Percentiles rank a stretch among this genome's conserved stretches.
Conservation (phyloP, 352 stramenopile species). For the Phytophthora sp. region DNA sequence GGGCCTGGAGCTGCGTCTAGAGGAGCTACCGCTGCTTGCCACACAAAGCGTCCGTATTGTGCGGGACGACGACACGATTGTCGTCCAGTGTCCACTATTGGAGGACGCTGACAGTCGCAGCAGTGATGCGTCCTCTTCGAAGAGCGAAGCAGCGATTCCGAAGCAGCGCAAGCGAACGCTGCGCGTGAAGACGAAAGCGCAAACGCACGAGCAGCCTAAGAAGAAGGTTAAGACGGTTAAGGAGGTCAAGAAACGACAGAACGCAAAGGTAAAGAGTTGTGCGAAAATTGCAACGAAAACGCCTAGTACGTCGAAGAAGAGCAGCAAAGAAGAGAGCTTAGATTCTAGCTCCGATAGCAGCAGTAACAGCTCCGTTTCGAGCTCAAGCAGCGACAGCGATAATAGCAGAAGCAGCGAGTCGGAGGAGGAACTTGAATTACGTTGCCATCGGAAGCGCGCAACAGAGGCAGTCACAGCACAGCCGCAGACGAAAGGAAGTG, state of each 20-base stretch:
- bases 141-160: slow-evolving; percentile 11
- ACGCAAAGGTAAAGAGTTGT: neutral
- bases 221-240: slow-evolving; percentile 18
- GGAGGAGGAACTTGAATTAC: slow-evolving; percentile 1
- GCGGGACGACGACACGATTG: slow-evolving; percentile 67
- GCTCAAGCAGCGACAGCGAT: slow-evolving; percentile 13
- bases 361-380: slow-evolving; percentile 12
- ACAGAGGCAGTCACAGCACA: neutral
- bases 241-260: neutral
- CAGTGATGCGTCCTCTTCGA: slow-evolving; percentile 13
- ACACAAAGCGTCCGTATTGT: slow-evolving; percentile 65
- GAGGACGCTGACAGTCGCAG: neutral
- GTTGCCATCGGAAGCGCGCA: slow-evolving; percentile 25
- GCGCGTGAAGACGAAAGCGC: slow-evolving; percentile 11
- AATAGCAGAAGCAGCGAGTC: slow-evolving; percentile 28
- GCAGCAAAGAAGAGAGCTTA: slow-evolving; percentile 12
- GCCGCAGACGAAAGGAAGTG: neutral
- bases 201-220: slow-evolving; percentile 8
- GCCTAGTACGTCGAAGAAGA: slow-evolving; percentile 5
- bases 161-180: slow-evolving; percentile 25
- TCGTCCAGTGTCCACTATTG: slow-evolving; percentile 46
- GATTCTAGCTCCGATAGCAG: slow-evolving; percentile 25
- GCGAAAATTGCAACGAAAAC: neutral
- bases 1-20: slow-evolving; percentile 62
- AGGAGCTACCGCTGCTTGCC: slow-evolving; percentile 64